Base-by-base conservation (phyloP, 441 rosid species). In the Theobroma grandiflorum region DNA sequence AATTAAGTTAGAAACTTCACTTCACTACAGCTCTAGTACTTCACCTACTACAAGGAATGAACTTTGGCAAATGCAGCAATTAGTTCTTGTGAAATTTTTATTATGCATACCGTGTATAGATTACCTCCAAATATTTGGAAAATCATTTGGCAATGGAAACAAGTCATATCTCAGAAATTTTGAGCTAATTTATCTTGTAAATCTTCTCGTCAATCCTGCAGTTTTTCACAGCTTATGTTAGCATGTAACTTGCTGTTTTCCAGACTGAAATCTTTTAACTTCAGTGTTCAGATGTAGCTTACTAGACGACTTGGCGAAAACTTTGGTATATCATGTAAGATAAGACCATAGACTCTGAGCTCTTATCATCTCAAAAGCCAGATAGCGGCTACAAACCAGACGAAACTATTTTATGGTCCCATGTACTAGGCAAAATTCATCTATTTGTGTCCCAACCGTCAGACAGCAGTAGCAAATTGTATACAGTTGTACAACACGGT, bases 401-500 rank as follows among this genome's bases (percentile, higher is more conserved):
- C 16, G 62, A 20, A 50, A 50, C 61, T 42, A 52, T 59, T 42
- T 3, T 16, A 58, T 5, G 69, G 78, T 52, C 69, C 78, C 55
- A 43, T 61, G 22, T 35, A 20, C 40, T 69, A 2, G 11, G 11
- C 8, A 16, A 59, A 53, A 10, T 33, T 20, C 38, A 14, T 77
- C 11, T 35, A 37, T 38, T 8, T 63, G 45, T 35, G 6, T n/a
- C 31, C 59, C 15, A n/a, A 71, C 67, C 70, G 72, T 42, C 79
- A 50, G 52, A 78, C 67, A 35, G 18, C 15, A 18, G n/a, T 72
- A 50, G 52, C 42, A 79, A 77, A 81, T 4, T 45, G 49, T 22
- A 49, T 18, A 2, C 26, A 37, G 71, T 62, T 47, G 61, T 35
- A 64, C 50, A n/a, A 22, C 62, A 76, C 49, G 62, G 72, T 35